phyloP scores from a whole-genome alignment of 148 eudicot species.

The Camellia granthamiana region DNA sequence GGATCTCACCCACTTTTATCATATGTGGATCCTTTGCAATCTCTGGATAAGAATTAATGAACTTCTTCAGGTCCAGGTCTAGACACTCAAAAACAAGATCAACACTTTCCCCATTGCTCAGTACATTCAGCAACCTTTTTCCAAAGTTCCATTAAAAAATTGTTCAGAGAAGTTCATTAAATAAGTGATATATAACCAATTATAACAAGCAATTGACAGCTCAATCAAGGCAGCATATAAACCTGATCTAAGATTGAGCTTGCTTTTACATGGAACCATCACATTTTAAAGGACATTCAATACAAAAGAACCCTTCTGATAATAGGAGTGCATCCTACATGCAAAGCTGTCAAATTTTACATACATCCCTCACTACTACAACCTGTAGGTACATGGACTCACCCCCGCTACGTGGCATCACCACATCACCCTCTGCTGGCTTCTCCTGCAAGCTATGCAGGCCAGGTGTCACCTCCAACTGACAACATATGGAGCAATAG shows the following conservation, averaged over 20 bases:
- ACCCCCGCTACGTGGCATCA: too few species aligned
- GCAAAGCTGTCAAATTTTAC: background rate
- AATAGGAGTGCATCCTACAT: background rate
- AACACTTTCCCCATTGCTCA: background rate
- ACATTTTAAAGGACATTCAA: background rate
- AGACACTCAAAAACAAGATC: background rate
- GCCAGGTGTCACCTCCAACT: too few species aligned
- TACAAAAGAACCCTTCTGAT: background rate
- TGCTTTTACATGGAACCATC: background rate
- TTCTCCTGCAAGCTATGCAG: too few species aligned
- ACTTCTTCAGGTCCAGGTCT: background rate
- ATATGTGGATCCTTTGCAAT: background rate
- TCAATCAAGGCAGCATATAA: background rate
- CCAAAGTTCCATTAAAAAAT: background rate
- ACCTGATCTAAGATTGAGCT: background rate
- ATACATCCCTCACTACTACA: background rate
- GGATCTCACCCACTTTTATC: conserved; percentile 2
- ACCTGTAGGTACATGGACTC: background rate
- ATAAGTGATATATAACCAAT: background rate
- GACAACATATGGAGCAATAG: too few species aligned
- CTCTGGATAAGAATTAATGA: background rate
- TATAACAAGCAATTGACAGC: background rate
- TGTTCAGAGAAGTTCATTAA: background rate
- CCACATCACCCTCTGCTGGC: too few species aligned
- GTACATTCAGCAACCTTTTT: background rate